Evolutionary conservation across 768 basidiomycete species (phyloP).

Genomic region (Suillus brevipes): DNA sequence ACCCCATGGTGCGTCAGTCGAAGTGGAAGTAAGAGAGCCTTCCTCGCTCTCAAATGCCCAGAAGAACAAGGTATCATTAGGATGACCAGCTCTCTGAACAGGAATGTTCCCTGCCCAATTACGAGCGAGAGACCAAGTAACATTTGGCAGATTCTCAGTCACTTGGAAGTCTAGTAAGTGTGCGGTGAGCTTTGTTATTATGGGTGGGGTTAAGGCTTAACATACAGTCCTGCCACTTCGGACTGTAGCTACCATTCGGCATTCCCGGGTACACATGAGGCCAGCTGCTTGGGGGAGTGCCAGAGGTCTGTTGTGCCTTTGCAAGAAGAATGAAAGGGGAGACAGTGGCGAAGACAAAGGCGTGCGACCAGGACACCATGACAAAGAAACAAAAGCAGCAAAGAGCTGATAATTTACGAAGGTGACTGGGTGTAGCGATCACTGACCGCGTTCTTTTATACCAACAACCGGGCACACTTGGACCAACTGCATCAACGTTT

Average conservation of each 20-base stretch:
- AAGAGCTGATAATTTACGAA: slow-evolving; percentile 13
- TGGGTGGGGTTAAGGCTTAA: not conserved
- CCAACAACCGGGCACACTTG: not conserved
- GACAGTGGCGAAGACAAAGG: slow-evolving; percentile 9
- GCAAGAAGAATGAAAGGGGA: slow-evolving; percentile 10
- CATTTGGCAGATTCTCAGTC: slow-evolving; percentile 54
- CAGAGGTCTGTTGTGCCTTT: slow-evolving; percentile 23
- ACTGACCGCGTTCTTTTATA: slow-evolving; percentile 4
- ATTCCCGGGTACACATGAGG: slow-evolving; percentile 45
- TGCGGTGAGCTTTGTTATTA: slow-evolving; percentile 1
- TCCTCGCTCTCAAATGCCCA: slow-evolving; percentile 57
- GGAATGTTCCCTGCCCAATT: slow-evolving; percentile 66
- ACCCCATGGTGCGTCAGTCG: slow-evolving; percentile 59
- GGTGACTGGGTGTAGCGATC: not conserved
- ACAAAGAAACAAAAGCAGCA: slow-evolving; percentile 11
- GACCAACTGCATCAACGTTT: not conserved
- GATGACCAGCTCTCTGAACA: slow-evolving; percentile 58
- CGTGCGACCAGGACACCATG: slow-evolving; percentile 24
- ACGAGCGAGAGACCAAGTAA: slow-evolving; percentile 53
- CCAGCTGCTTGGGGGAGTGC: slow-evolving; percentile 32
- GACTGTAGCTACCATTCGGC: slow-evolving; percentile 47
- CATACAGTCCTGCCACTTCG: slow-evolving; percentile 65
- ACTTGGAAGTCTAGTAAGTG: slow-evolving; percentile 56
- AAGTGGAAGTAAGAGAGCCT: slow-evolving; percentile 52
- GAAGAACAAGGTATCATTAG: slow-evolving; percentile 68